Base-by-base conservation (phyloP, 2,329 filamentous ascomycete genomes). In the Cercospora zeae-maydis region DNA sequence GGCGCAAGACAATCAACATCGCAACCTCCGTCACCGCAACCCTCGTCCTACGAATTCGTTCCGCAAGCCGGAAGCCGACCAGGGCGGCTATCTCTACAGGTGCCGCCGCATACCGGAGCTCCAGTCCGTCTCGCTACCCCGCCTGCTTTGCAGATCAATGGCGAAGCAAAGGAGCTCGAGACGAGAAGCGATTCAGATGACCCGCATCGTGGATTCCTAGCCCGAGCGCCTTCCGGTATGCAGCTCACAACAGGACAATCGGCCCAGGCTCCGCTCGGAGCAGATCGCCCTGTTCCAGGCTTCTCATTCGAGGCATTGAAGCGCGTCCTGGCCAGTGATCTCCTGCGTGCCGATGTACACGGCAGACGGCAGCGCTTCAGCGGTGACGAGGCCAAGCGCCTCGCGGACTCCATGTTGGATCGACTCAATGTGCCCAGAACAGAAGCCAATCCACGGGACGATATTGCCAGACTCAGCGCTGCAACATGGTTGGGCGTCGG, bases 61-160 rank as follows among this genome's bases (percentile, higher is more conserved):
- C 54, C 62, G 4, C 68, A 66, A 52, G 67, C 67, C 67, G 66
- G 71, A 68, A 66, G 62, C 58, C 66, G 81, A 55, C 81, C 83
- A 19, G 81, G 81, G 58, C 77, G 84, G 19, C 75, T 88, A 6
- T 85, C 84, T 19, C 76, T 89, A 0, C 86, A 88, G 69, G 86
- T 89, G 0, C 86, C 87, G 7, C 81, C 86, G 67, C 82, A 87
- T 63, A 78, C 82, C 16, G 81, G 85, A 0, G 86, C 86, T 0
- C 80, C 83, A 2, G 85, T 89, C 0, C 80, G 86, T 62, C 78
- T 89, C 13, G 86, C 87, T 24, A 89, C 87, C 8, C 83, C 83
- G 1, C 83, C 83, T 0, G 80, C 81, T 9, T 75, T 84, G 1
- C 77, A 84, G 7, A 78, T 85, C 21, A 85, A 84, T 54, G 83